Evolutionary conservation across 2,329 filamentous ascomycete genomes (phyloP), one percentile per base, ranked within the genome.

Genomic region (Colletotrichum sidae): DNA sequence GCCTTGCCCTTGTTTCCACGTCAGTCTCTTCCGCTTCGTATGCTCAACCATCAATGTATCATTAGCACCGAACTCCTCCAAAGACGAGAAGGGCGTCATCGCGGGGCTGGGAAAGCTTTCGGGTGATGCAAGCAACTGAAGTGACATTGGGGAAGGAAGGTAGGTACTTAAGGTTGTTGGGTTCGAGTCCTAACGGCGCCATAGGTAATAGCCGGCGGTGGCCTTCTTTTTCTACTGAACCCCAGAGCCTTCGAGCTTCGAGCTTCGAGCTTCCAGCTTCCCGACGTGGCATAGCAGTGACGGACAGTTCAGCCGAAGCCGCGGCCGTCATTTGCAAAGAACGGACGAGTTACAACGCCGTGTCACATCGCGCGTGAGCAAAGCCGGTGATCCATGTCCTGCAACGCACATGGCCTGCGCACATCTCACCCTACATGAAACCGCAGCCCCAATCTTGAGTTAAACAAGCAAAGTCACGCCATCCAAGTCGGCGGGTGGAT

Each of bases 341-440:
- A 65, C 58, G 34, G 33, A 47, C 39, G 47, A 42, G 62, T 62
- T 65, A 53, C 62, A 65, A 56, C 8, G 39, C 58, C 37, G 47
- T 62, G 47, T 65, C 52, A 57, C 42, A 62, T 62, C 47, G 47
- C 25, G 15, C 62, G 35, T 25, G 49, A 55, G 57, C 50, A 38
- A 52, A 61, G 61, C 33, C 45, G 53, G 9, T 35, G 46, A 65
- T 56, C 62, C 58, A 52, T 65, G 46, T 37, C 39, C 41, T 44
- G 59, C 52, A 15, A 42, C 52, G 41, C 50, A 44, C 37, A 34
- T 45, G 49, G 39, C 13, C 58, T 52, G 51, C 41, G 46, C 42
- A 15, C n/a, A 64, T 60, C 49, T 54, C 38, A 49, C 42, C 60
- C 15, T 56, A 53, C 46, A 52, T 57, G 62, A 57, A 65, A 65